Evolutionary conservation across 805 yeast genomes (phyloP).

Genomic region (Blastobotrys peoriensis): DNA sequence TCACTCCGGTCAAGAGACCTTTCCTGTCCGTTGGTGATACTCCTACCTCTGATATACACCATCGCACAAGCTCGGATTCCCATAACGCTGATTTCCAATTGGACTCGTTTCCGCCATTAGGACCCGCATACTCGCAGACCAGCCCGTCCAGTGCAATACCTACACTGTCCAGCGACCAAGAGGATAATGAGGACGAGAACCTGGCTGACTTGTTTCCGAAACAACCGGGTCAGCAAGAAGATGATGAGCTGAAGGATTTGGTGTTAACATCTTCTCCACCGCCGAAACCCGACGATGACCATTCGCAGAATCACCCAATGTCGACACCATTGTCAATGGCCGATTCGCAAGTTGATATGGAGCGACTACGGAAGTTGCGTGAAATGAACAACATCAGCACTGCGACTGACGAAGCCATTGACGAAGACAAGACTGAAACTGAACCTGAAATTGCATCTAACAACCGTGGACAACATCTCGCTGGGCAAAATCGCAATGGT

Average conservation of each 20-base stretch:
- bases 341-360: not conserved
- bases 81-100: not conserved
- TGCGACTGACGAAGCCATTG: no score
- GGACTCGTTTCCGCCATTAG: not conserved
- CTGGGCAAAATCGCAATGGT: no score
- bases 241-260: not conserved
- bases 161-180: no score
- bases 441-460: not conserved
- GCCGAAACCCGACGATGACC: not conserved
- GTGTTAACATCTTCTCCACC: not conserved
- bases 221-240: not conserved
- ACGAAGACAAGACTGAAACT: no score
- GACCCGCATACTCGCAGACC: not conserved
- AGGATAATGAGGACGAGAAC: constrained; percentile 1
- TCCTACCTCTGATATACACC: not conserved
- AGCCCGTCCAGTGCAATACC: no score
- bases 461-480: no score
- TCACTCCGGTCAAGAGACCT: no score
- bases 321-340: not conserved
- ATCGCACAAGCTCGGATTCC: not conserved
- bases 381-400: not conserved
- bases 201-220: no score
- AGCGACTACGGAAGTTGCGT: not conserved
- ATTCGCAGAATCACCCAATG: not conserved
- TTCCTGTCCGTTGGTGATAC: no score